Evolutionary conservation across 306 rosid species (phyloP).

Genomic region (Gastrolobium villosum): DNA sequence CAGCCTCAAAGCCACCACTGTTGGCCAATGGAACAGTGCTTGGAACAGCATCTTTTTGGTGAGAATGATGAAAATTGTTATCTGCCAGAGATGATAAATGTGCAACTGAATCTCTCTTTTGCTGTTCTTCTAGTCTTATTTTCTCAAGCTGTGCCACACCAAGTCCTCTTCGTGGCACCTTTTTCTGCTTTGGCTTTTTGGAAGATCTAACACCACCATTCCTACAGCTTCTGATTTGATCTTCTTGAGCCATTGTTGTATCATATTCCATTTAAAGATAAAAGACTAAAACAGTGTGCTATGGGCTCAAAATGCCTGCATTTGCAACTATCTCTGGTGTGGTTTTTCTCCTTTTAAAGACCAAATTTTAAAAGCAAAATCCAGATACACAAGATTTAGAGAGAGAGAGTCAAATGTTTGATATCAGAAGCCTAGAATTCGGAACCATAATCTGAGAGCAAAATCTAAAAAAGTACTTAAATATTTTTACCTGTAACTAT

Average conservation of each 20-base stretch:
- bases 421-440: constrained; percentile 36
- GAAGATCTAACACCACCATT: constrained; percentile 52
- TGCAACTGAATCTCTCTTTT: constrained; percentile 52
- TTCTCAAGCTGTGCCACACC: constrained; percentile 95
- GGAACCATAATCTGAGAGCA: constrained; percentile 30
- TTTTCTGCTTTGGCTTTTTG: constrained; percentile 68
- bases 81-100: constrained; percentile 43
- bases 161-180: constrained; percentile 90
- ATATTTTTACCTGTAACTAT: constrained; percentile 46
- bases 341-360: neutral
- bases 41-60: constrained; percentile 49
- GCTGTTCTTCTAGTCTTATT: constrained; percentile 77
- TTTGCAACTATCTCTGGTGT: neutral
- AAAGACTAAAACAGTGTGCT: neutral
- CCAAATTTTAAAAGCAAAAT: constrained; percentile 44
- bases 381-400: constrained; percentile 28
- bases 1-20: constrained; percentile 52
- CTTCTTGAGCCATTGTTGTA: constrained; percentile 64
- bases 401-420: constrained; percentile 44
- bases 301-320: constrained; percentile 3
- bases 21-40: constrained; percentile 51
- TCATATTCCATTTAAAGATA: constrained; percentile 56
- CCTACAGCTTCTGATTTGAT: constrained; percentile 54
- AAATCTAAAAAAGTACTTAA: constrained; percentile 21
- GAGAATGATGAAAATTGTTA: constrained; percentile 53